Percentiles rank a stretch among this genome's conserved stretches.
Conservation (phyloP, 2,329 filamentous ascomycete genomes). For the Trichoderma pleuroti region DNA sequence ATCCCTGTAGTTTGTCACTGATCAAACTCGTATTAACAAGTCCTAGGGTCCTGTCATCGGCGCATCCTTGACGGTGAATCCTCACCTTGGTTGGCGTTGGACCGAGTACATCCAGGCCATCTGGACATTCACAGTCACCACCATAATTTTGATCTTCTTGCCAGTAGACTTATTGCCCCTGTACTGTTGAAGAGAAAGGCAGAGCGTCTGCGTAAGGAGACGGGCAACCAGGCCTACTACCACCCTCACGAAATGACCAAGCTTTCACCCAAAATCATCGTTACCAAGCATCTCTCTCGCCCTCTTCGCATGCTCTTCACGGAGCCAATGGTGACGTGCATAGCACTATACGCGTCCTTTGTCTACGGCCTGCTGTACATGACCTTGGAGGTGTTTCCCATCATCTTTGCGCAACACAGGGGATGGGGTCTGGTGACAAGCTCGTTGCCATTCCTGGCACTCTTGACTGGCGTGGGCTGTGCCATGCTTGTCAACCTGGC, state of each 20-base stretch:
- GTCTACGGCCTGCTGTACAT: conserved; percentile 57
- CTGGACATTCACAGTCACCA: conserved; percentile 49
- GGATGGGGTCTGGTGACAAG: conserved; percentile 53
- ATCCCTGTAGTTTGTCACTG: too few relatives aligned
- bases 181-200: conserved; percentile 55
- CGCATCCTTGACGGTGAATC: conserved; percentile 33
- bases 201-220: conserved; percentile 50
- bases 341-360: conserved; percentile 61
- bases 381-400: conserved; percentile 42
- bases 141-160: conserved; percentile 50
- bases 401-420: conserved; percentile 55
- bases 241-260: conserved; percentile 48
- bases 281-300: conserved; percentile 35
- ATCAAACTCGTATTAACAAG: neutral
- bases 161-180: conserved; percentile 56
- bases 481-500: conserved; percentile 53
- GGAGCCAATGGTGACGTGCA: conserved; percentile 63
- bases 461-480: conserved; percentile 54
- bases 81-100: conserved; percentile 46
- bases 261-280: conserved; percentile 43
- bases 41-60: conserved; percentile 35
- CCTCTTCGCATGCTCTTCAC: conserved; percentile 49
- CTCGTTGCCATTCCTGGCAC: conserved; percentile 57
- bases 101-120: conserved; percentile 53
- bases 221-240: conserved; percentile 45